Evolutionary conservation across 1,139 yeast genomes (phyloP), one percentile per base, ranked within the genome.

Genomic region (Pichia inconspicua): DNA sequence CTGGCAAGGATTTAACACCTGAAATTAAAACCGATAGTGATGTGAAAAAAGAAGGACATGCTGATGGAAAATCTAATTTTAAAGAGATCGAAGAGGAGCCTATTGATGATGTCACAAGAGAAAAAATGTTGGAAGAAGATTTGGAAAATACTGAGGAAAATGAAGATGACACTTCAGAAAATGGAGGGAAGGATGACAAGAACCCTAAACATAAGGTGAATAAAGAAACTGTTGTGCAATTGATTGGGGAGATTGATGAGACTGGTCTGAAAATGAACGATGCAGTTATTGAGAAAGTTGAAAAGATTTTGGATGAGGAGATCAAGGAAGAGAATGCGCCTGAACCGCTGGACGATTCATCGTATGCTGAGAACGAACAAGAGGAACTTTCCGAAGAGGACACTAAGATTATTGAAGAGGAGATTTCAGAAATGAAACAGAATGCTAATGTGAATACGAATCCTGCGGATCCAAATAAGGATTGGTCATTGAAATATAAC

Each of bases 401-500:
- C 25, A 40, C 31, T 12, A 31, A 39, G 12, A 25, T 25, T 10
- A 37, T 37, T 37, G 40, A 19, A 22, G 40, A 19, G n/a, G 40
- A 37, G 27, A 37, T 37, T 12, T 22, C 11, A 10, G n/a, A 19
- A 12, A 15, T 37, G 40, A 37, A 37, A 12, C n/a, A 37, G 27
- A 37, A 37, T 22, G 27, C 27, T 10, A 11, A 40, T 17, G 25
- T 15, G 2, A 40, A 46, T 22, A 37, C 36, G 6, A 31, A 43
- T 22, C 42, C 49, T 2, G 46, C 49, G 11, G 35, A 46, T 15
- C 41, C 38, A 12, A 31, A 30, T 25, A 46, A 44, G 15, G 49
- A 46, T 27, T 37, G 44, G 30, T 39, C 41, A 3, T 40, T 47
- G 14, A 41, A 41, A 30, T 47, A 55, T 5, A 55, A 48, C 22